Evolutionary conservation across 2,329 filamentous ascomycete species (phyloP).

Genomic region (Aspergillus sp.): DNA sequence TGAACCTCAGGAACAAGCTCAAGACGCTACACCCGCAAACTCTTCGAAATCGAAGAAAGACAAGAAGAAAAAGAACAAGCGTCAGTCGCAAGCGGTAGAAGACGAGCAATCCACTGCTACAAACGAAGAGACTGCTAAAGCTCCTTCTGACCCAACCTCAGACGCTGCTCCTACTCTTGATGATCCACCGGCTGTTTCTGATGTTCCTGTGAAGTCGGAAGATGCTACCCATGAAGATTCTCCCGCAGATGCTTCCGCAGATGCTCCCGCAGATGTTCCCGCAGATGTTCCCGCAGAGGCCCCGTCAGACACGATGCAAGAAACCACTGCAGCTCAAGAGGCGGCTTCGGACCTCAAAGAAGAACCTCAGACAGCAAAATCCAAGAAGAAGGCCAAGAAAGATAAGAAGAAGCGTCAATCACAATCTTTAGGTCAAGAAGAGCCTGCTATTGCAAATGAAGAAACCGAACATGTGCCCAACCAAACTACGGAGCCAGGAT

Average conservation of each 20-base stretch:
- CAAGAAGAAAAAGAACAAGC: conserved; percentile 27
- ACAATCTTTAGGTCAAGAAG: too few species aligned
- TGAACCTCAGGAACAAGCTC: background rate
- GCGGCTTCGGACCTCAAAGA: too few species aligned
- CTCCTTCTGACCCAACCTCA: background rate
- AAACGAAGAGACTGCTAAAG: conserved; percentile 1
- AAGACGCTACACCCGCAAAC: background rate
- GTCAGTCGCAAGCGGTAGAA: conserved; percentile 10
- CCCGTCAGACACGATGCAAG: too few species aligned
- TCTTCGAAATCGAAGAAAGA: conserved; percentile 19
- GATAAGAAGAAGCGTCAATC: too few species aligned
- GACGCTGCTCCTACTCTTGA: background rate
- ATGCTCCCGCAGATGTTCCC: too few species aligned
- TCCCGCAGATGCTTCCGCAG: too few species aligned
- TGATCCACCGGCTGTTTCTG: background rate
- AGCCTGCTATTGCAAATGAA: background rate
- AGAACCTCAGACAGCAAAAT: too few species aligned
- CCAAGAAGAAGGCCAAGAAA: too few species aligned
- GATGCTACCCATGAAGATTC: background rate
- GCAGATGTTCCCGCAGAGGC: too few species aligned
- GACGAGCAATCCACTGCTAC: conserved; percentile 1
- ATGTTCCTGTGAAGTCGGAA: background rate
- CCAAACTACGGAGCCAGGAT: too few species aligned
- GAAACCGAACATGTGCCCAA: background rate
- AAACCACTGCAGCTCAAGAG: too few species aligned